Evolutionary conservation across 768 basidiomycete species (phyloP).

Genomic region (Boletellus sp.): DNA sequence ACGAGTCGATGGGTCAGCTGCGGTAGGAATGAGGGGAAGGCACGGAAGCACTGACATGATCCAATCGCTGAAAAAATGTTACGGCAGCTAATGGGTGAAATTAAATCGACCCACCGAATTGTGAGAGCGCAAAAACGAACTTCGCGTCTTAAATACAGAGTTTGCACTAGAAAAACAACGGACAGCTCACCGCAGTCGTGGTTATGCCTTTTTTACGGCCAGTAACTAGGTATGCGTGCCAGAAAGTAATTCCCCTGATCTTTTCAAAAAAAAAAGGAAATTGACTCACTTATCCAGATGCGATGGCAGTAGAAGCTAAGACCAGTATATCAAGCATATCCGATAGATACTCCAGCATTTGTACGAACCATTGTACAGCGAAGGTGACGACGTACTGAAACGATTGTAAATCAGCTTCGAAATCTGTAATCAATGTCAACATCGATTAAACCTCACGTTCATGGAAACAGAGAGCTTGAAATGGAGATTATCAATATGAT

Average conservation of each 20-base stretch:
- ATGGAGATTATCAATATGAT: not conserved
- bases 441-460: slow-evolving; percentile 3
- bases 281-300: slow-evolving; percentile 17
- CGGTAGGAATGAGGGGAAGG: not conserved
- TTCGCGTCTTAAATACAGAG: not conserved
- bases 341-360: not conserved
- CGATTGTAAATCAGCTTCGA: not conserved
- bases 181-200: not conserved
- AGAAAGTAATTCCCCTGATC: not conserved
- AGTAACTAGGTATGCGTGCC: slow-evolving; percentile 1
- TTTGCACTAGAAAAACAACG: not conserved
- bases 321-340: not conserved
- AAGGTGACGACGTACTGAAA: slow-evolving; percentile 5
- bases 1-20: not conserved
- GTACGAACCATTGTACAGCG: slow-evolving; percentile 12
- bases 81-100: not conserved
- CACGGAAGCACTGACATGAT: slow-evolving; percentile 2
- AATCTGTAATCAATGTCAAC: not conserved
- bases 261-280: not conserved
- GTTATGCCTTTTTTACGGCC: not conserved
- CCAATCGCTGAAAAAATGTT: slow-evolving; percentile 4
- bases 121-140: not conserved
- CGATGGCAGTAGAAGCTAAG: slow-evolving; percentile 16
- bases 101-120: slow-evolving; percentile 2
- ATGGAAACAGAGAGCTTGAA: slow-evolving; percentile 1